Evolutionary conservation across 306 rosid species (phyloP).

Genomic region (Abrus pulchellus): DNA sequence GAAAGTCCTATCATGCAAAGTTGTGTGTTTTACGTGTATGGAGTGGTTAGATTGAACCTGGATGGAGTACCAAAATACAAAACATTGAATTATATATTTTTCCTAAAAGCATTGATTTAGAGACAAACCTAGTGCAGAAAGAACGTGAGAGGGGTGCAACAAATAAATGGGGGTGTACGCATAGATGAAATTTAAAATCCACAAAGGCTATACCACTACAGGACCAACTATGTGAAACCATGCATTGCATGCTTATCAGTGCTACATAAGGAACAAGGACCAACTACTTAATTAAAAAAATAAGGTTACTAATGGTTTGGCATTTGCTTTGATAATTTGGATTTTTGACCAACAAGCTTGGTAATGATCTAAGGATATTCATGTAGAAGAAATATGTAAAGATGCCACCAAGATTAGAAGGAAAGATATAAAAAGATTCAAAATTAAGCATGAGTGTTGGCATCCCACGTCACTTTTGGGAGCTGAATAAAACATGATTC

Average conservation of each 20-base stretch:
- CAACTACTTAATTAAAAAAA: neutral
- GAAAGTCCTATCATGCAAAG: slow-evolving; percentile 35
- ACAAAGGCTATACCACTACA: neutral
- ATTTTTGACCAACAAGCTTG: neutral
- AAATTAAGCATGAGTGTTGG: slow-evolving; percentile 31
- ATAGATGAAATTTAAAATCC: neutral
- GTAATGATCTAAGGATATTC: slow-evolving; percentile 21
- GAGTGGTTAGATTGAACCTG: slow-evolving; percentile 10
- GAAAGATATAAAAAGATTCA: neutral
- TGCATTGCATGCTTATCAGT: slow-evolving; percentile 12
- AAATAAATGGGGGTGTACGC: neutral
- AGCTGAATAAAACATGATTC: neutral
- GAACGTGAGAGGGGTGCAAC: neutral
- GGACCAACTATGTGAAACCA: slow-evolving; percentile 14
- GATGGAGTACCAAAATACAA: slow-evolving; percentile 35
- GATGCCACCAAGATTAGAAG: slow-evolving; percentile 7
- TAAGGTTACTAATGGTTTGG: neutral
- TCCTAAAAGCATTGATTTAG: neutral
- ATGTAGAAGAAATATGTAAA: slow-evolving; percentile 12
- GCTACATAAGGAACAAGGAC: neutral
- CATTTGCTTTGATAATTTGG: slow-evolving; percentile 15
- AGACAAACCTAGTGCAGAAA: neutral
- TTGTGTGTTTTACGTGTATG: slow-evolving; percentile 1
- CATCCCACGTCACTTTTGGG: slow-evolving; percentile 7
- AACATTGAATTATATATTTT: neutral